Evolutionary conservation across 2,329 filamentous ascomycete genomes (phyloP).

Genomic region (Aspergillus eucalypticola): DNA sequence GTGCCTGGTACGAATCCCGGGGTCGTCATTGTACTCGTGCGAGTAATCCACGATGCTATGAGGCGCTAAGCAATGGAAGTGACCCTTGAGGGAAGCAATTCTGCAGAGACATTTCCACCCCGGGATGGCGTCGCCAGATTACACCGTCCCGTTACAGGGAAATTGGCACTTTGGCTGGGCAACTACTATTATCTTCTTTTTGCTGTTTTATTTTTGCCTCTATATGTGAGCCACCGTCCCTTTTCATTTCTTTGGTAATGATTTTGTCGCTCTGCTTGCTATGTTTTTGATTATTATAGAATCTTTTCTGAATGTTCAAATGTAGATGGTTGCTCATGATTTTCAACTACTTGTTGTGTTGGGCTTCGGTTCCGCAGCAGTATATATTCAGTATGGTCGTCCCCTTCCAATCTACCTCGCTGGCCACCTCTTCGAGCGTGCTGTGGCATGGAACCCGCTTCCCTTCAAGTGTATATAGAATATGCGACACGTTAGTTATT

Average conservation of each 20-base stretch:
- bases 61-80: constrained; percentile 56
- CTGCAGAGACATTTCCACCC: constrained; percentile 58
- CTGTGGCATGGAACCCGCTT: too few relatives aligned
- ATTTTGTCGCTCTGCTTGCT: too few relatives aligned
- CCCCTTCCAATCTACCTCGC: too few relatives aligned
- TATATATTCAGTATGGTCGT: too few relatives aligned
- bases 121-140: constrained; percentile 56
- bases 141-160: constrained; percentile 48
- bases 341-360: too few relatives aligned
- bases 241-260: not conserved
- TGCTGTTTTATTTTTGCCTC: constrained; percentile 16
- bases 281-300: too few relatives aligned
- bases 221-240: not conserved
- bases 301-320: too few relatives aligned
- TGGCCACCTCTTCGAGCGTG: too few relatives aligned
- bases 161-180: constrained; percentile 38
- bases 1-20: constrained; percentile 59
- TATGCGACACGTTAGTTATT: too few relatives aligned
- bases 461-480: too few relatives aligned
- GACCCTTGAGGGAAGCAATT: constrained; percentile 61
- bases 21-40: constrained; percentile 56
- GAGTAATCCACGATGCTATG: constrained; percentile 58
- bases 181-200: constrained; percentile 36
- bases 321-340: too few relatives aligned
- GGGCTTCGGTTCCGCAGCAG: too few relatives aligned